Evolutionary conservation across 1,139 yeast genomes (phyloP).

Genomic region (Debaryomyces udenii): DNA sequence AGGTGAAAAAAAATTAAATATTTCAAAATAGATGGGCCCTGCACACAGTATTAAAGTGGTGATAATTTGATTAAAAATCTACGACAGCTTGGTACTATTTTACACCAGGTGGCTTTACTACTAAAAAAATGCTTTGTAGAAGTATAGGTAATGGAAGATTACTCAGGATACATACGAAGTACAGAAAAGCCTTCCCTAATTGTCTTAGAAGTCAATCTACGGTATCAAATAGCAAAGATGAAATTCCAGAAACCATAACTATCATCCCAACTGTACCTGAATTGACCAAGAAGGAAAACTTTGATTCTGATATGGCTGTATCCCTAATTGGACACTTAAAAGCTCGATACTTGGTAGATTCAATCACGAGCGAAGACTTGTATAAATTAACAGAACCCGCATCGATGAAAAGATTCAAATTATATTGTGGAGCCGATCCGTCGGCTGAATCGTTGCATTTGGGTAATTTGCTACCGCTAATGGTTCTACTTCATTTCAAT

Average conservation of each 20-base stretch:
- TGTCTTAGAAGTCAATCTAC: conserved; percentile 4
- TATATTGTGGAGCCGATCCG: conserved; percentile 97
- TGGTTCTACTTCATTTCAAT: conserved; percentile 81
- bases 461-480: conserved; percentile 86
- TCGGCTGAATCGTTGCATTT: conserved; percentile 87
- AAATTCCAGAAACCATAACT: conserved; percentile 30
- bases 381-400: conserved; percentile 36
- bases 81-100: neutral
- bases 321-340: conserved; percentile 51
- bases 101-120: neutral
- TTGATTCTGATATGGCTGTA: conserved; percentile 32
- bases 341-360: conserved; percentile 50
- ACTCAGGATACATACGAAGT: no score
- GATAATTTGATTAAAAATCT: neutral
- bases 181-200: neutral
- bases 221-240: neutral
- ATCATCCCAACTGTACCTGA: conserved; percentile 42
- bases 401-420: conserved; percentile 45
- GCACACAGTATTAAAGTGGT: conserved; percentile 1
- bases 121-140: conserved; percentile 2
- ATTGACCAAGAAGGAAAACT: conserved; percentile 29
- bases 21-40: conserved; percentile 2
- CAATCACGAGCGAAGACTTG: conserved; percentile 51
- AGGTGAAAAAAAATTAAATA: conserved; percentile 1
- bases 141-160: neutral